Evolutionary conservation across 176 grass and related monocot species (phyloP), one percentile per base, ranked within the genome.

Genomic region (Carex myosuroides): DNA sequence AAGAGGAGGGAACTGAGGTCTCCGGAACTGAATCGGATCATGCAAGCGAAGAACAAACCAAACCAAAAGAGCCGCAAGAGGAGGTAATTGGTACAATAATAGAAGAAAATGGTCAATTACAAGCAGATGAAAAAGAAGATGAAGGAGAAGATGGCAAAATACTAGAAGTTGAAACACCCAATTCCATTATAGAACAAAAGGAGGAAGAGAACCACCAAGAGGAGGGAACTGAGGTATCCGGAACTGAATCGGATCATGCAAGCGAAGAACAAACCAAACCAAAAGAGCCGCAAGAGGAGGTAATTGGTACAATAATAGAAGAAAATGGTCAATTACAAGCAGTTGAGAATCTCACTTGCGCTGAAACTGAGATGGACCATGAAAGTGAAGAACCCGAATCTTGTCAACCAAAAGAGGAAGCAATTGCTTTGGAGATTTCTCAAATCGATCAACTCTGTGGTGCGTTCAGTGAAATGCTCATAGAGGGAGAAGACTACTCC

Each of bases 401-500:
- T 13, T 33, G 54, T 78, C 52, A 78, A 57, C 6, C 50, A 33
- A 78, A 32, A 78, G 52, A 71, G 26, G 73, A 78, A 57, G 14
- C 5, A 56, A 7, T 56, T 57, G 50, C 13, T 42, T 14, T 60
- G 4, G 74, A 64, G 29, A 85, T 46, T 39, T 92, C 55, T n/a
- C 82, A 87, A 42, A 60, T 87, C 14, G 90, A 91, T 50, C 85
- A 85, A 20, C 58, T 93, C 62, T 93, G 87, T 68, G 79, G 63
- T 11, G 73, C 82, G 8, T 86, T 88, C 30, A 80, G 72, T 69
- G 82, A 70, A 33, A 83, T 93, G 82, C 72, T 11, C 39, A 81
- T 90, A 9, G 22, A 87, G 46, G 94, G 90, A 22, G 91, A 97
- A 65, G 88, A 44, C 56, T 82, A 30, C 37, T 62, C 85, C 62